Base-by-base conservation (phyloP, 176 grass and related monocot species). In the Poa annua region DNA sequence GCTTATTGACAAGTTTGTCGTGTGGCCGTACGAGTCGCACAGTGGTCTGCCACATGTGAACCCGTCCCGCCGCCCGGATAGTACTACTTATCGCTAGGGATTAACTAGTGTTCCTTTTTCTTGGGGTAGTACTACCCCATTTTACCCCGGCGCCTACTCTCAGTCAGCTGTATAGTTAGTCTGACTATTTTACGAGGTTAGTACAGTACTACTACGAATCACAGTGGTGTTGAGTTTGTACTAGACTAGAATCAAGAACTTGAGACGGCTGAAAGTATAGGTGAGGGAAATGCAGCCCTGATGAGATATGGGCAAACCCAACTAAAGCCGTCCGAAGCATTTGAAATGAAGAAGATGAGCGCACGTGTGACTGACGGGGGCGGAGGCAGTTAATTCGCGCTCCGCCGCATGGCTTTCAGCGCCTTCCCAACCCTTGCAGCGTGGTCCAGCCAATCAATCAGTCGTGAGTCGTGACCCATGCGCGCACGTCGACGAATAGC, bases 401-500 rank as follows among this genome's bases (percentile, higher is more conserved):
- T 70, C 15, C n/a, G 41, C 68, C 70, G 70, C 85, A 39, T 87
- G 41, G 39, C 19, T 82, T 87, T 82, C 72, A 35, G 85, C 85
- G 72, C 79, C 29, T 29, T 29, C 63, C 73, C 39, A 29, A 16
- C 2, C 11, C 50, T 63, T 39, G 36, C 42, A 42, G 32, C 66
- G 63, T 77, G 54, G 75, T 26, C 35, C 51, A 33, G 32, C 36
- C 36, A 39, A 39, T 36, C 35, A 36, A 36, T 36, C 35, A 5
- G 4, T 36, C 35, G n/a, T n/a, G n/a, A n/a, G n/a, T 36, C 35
- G 35, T 6, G 36, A 39, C 36, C 36, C 36, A 39, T 7, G 29
- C 29, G 29, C 29, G 29, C 29, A 29, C 29, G 29, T 29, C 29
- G 29, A 29, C 29, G 29, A 29, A 2, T 29, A 29, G 29, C 2